Evolutionary conservation across 108 stramenopile species (phyloP), one percentile per base, ranked within the genome.

Genomic region (Discostella pseudostelligera): DNA sequence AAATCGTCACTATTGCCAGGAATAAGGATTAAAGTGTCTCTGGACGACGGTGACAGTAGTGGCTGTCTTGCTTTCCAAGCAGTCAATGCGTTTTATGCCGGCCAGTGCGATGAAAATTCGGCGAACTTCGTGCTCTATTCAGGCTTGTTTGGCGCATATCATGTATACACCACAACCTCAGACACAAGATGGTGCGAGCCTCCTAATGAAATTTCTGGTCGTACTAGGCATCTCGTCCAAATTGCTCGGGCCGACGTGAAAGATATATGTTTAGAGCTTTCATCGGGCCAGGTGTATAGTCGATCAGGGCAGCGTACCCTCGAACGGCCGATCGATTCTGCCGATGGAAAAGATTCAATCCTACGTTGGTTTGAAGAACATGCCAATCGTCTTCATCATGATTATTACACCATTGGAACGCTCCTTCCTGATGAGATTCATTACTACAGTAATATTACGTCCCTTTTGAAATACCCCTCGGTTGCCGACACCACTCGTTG

Each of bases 111-210:
- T 32, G 3, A 3, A 68, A 49, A 8, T 2, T 39, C 12, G 57
- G 57, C 1, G 9, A 47, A 43, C 61, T n/a, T 16, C 3, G 16
- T 2, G 46, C 35, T 6, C 4, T 55, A 32, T 5, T 32, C 32
- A 32, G 83, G 80, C 1, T 56, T 85, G 3, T 80, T 85, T 47
- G 84, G 84, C 13, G 81, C 81, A 20, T 85, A 70, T 44, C 32
- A 37, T 19, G 81, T 70, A 3, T 82, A 85, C 42, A 56, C 66
- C 36, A 47, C 32, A 39, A 43, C 24, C n/a, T 78, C 60, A 1
- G 46, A 26, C 36, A 58, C 58, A 43, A 8, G 36, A 43, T 61
- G 72, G 48, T 20, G 12, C 28, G 1, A 28, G 1, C 56, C 59
- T 12, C 29, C 17, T 20, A 13, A n/a, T n/a, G n/a, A n/a, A n/a